Conservation (phyloP, 257 asterid species). For the Solanum piurae region DNA sequence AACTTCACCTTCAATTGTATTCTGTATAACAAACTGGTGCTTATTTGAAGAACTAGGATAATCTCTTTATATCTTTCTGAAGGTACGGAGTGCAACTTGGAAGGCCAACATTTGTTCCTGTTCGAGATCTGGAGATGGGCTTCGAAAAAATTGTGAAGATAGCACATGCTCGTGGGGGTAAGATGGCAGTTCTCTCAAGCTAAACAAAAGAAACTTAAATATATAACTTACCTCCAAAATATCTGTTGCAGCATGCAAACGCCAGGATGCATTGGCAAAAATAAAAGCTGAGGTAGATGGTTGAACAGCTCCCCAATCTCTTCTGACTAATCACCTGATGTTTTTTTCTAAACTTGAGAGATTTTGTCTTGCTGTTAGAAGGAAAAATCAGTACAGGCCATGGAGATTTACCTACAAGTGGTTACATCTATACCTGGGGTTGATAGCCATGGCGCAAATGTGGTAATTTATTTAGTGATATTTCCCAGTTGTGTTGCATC, state of each 20-base stretch:
- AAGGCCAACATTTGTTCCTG: constrained; percentile 79
- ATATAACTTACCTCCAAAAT: not conserved
- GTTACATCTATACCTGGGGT: constrained; percentile 87
- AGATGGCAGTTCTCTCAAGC: not conserved
- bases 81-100: constrained; percentile 76
- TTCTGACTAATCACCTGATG: not conserved
- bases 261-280: constrained; percentile 66
- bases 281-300: constrained; percentile 59
- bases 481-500: not conserved
- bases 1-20: not conserved
- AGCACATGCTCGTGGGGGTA: constrained; percentile 93
- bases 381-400: constrained; percentile 55
- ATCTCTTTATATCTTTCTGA: constrained; percentile 9
- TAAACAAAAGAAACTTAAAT: not conserved
- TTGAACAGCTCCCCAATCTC: not conserved
- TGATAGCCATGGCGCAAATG: constrained; percentile 70
- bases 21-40: not conserved
- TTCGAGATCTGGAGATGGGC: constrained; percentile 80
- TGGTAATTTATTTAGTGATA: constrained; percentile 35
- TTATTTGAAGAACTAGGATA: constrained; percentile 9
- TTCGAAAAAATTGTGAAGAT: constrained; percentile 83
- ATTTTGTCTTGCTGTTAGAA: constrained; percentile 36
- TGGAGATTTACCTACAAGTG: constrained; percentile 71
- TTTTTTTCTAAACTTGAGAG: constrained; percentile 4
- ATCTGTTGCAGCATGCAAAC: constrained; percentile 60